Percentiles rank a stretch among this genome's conserved stretches.
Conservation (phyloP, 495 filamentous ascomycete species). For the Symbiotaphrina buchneri region DNA sequence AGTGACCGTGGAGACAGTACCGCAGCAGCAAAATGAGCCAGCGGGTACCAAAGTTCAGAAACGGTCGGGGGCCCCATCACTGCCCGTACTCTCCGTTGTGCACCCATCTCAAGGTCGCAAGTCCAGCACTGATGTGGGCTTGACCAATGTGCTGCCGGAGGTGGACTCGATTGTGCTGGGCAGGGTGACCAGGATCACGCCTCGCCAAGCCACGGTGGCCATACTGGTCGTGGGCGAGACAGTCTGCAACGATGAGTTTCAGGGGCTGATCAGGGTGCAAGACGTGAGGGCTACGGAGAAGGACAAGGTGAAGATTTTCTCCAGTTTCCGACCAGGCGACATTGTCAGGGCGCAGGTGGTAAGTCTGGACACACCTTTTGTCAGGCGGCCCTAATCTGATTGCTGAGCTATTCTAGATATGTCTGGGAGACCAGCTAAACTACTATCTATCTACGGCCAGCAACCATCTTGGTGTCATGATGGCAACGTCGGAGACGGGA, state of each 20-base stretch:
- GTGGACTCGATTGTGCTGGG: constrained; percentile 65
- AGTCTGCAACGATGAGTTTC: constrained; percentile 11
- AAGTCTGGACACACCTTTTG: constrained; percentile 15
- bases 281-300: constrained; percentile 92
- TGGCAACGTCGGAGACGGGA: constrained; percentile 75
- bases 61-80: too few species aligned
- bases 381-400: background rate
- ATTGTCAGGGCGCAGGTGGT: constrained; percentile 75
- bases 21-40: constrained; percentile 4
- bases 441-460: constrained; percentile 80
- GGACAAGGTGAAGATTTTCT: constrained; percentile 73
- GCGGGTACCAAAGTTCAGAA: constrained; percentile 6
- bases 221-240: constrained; percentile 59
- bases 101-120: constrained; percentile 15
- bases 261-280: constrained; percentile 33
- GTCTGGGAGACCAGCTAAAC: constrained; percentile 75
- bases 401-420: constrained; percentile 29
- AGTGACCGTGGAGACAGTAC: constrained; percentile 12
- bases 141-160: constrained; percentile 52
- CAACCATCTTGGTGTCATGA: constrained; percentile 83
- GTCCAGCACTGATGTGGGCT: constrained; percentile 14
- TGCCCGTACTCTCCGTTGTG: constrained; percentile 2
- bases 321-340: constrained; percentile 85
- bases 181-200: constrained; percentile 61
- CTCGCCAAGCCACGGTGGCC: constrained; percentile 56